Base-by-base conservation (phyloP, 768 basidiomycete species). In the Dioszegia aurantiaca region DNA sequence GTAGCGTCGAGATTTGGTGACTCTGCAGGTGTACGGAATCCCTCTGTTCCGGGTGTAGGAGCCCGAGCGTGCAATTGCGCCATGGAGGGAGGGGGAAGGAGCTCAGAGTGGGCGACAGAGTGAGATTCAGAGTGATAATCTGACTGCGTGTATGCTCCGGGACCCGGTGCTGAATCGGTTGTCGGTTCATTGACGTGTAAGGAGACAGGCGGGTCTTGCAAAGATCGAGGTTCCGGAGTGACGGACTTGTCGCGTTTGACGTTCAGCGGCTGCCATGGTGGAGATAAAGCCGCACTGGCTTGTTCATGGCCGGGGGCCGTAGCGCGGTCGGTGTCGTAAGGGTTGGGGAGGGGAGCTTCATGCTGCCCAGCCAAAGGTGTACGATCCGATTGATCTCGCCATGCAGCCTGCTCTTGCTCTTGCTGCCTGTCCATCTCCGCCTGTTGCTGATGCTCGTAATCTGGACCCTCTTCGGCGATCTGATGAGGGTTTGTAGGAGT, bases 391-490 rank as follows among this genome's bases (percentile, higher is more conserved):
- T 61, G 44, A 57, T 61, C 53, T 61, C 53, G 2, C 40, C 51
- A 53, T 9, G 51, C 37, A 27, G 51, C 51, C 37, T 53, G 51
- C 37, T 39, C 40, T 31, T 36, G 42, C 44, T 40, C 39, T 5
- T 44, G 10, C 49, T 45, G 55, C 28, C 28, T 45, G 48, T 60
- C 46, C 26, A 47, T 56, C 21, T 51, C 42, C 17, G 28, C 26
- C 33, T 73, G 68, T 52, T 68, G 66, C 42, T 69, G 68, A 26
- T 61, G 65, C 60, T 73, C 71, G 53, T 73, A 73, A n/a, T 60
- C 68, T 26, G 63, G 58, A 14, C 33, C 56, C n/a, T 41, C 49
- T 19, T 53, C 51, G 3, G 33, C 30, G 30, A 49, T 36, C 5
- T 6, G 33, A 33, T 53, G 51, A 23, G 39, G 27, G 51, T 26